These are phyloP conservation scores for Serendipita sp. DNA, from an alignment of 768 basidiomycete genomes.

Conservation along the genomic window DNA sequence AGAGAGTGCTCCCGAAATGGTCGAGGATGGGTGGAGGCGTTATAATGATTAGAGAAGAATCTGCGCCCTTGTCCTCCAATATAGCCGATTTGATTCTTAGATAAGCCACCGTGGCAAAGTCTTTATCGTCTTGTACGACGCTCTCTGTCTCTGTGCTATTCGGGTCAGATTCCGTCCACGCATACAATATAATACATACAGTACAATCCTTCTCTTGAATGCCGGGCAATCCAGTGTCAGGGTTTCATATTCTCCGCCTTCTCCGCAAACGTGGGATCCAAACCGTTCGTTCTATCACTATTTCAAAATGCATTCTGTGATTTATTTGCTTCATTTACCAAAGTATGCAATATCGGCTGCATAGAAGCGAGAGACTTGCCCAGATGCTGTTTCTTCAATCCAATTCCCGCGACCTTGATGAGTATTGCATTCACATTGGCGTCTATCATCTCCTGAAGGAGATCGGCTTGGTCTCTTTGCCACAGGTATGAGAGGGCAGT, in stretches of 20 bases:
- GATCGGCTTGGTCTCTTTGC: conserved; percentile 77
- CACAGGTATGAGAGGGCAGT: conserved; percentile 80
- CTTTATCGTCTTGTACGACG: conserved; percentile 62
- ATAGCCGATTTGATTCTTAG: conserved; percentile 57
- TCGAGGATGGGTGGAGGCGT: background rate
- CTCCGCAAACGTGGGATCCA: conserved; percentile 87
- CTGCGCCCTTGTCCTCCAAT: conserved; percentile 37
- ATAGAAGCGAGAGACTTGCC: conserved; percentile 60
- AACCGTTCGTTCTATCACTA: conserved; percentile 50
- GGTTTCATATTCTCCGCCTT: conserved; percentile 92
- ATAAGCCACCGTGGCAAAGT: conserved; percentile 83
- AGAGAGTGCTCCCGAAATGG: background rate
- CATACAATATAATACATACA: conserved; percentile 33
- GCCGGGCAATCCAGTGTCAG: conserved; percentile 79
- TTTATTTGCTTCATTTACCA: conserved; percentile 31
- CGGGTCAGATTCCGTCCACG: background rate
- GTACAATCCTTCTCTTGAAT: conserved; percentile 57
- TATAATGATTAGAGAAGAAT: background rate
- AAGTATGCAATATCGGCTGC: conserved; percentile 48
- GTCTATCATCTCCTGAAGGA: conserved; percentile 74
- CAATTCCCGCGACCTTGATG: conserved; percentile 94
- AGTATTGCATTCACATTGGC: conserved; percentile 65
- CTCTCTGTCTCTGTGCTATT: conserved; percentile 45
- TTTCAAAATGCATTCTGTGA: background rate
- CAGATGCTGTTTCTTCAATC: conserved; percentile 60